phyloP scores from a whole-genome alignment of 306 rosid genomes.

The Sicyos baderoa region DNA sequence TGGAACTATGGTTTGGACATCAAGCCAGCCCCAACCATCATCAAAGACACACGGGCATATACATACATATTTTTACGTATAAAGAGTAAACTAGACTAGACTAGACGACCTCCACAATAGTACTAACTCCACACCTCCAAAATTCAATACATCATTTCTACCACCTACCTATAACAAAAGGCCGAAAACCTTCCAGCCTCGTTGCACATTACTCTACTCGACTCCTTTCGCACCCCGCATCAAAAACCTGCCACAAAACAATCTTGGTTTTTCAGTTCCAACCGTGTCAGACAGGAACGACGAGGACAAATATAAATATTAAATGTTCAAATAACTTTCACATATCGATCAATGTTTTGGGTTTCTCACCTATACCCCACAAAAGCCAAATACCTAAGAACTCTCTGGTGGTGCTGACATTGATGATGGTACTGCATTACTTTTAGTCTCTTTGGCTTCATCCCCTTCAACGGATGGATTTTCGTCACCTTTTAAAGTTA shows the following conservation, averaged over 20 bases:
- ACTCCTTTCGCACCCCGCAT: slow-evolving; percentile 6
- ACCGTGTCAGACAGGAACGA: neutral
- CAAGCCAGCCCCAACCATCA: slow-evolving; percentile 9
- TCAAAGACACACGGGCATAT: slow-evolving; percentile 7
- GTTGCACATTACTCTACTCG: neutral
- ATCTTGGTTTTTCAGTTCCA: neutral
- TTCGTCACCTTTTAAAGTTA: slow-evolving; percentile 51
- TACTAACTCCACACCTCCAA: slow-evolving; percentile 10
- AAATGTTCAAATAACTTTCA: too few relatives aligned
- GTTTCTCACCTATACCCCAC: slow-evolving; percentile 16
- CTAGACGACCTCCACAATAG: neutral
- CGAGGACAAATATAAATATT: neutral
- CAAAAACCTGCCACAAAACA: slow-evolving; percentile 12
- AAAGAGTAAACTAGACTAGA: neutral
- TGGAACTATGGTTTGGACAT: slow-evolving; percentile 13
- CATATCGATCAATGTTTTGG: neutral
- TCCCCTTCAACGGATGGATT: slow-evolving; percentile 37
- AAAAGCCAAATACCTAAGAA: slow-evolving; percentile 24
- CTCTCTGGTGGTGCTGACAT: slow-evolving; percentile 23
- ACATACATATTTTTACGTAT: slow-evolving; percentile 13
- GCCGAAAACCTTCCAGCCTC: slow-evolving; percentile 15
- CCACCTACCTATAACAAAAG: slow-evolving; percentile 12
- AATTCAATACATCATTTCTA: slow-evolving; percentile 19
- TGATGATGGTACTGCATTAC: slow-evolving; percentile 27
- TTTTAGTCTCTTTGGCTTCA: slow-evolving; percentile 42